phyloP scores from a whole-genome alignment of 2,329 filamentous ascomycete species.

The Podosphaera fusca region DNA sequence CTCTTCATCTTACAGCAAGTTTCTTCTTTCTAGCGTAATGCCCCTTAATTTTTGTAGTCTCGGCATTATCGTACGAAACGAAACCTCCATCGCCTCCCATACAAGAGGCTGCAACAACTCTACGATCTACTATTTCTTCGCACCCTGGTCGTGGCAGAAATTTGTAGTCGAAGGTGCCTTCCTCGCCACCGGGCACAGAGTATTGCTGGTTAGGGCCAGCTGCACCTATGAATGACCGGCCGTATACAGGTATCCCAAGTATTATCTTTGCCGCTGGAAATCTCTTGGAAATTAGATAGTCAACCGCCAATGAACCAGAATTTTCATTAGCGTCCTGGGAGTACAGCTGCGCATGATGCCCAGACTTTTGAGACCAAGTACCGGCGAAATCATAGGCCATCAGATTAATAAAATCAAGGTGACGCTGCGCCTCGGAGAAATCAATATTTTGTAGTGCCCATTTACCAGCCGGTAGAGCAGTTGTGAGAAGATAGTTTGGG shows the following conservation, averaged over 20 bases:
- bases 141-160: conserved; percentile 38
- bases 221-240: conserved; percentile 48
- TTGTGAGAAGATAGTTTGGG: conserved; percentile 45
- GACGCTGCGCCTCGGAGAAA: conserved; percentile 33
- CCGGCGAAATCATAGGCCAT: conserved; percentile 66
- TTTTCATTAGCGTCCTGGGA: conserved; percentile 30
- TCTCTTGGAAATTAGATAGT: conserved; percentile 39
- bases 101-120: conserved; percentile 47
- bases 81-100: conserved; percentile 53
- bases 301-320: conserved; percentile 42
- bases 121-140: conserved; percentile 43
- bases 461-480: conserved; percentile 45
- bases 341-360: conserved; percentile 58
- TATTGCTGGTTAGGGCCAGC: conserved; percentile 39
- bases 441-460: conserved; percentile 48
- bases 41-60: conserved; percentile 55
- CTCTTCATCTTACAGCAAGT: conserved; percentile 28
- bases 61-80: conserved; percentile 57
- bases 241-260: conserved; percentile 53
- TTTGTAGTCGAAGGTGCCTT: conserved; percentile 52
- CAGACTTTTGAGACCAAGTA: conserved; percentile 40
- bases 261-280: conserved; percentile 51
- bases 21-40: conserved; percentile 46
- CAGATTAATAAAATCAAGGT: conserved; percentile 55
- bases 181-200: conserved; percentile 31